These are phyloP conservation scores for Kwoniella sp. DNA, from an alignment of 768 basidiomycete species.

Conservation along the genomic window DNA sequence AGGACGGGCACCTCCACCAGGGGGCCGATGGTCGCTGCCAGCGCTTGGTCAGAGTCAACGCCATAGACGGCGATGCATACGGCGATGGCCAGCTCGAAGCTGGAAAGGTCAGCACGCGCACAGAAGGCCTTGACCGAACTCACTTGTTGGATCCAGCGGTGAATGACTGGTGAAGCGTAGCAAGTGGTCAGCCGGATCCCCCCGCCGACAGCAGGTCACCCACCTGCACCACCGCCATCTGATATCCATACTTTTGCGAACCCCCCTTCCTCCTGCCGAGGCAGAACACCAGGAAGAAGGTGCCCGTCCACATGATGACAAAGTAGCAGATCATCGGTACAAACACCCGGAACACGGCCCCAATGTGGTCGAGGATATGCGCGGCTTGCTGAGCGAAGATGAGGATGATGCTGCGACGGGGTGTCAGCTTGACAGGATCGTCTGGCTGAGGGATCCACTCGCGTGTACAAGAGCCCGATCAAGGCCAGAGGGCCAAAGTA, in stretches of 20 bases:
- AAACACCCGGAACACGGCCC: slow-evolving; percentile 72
- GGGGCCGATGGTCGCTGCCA: slow-evolving; percentile 63
- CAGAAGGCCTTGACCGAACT: slow-evolving; percentile 28
- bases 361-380: slow-evolving; percentile 67
- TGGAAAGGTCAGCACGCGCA: slow-evolving; percentile 8
- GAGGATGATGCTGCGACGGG: slow-evolving; percentile 40
- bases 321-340: slow-evolving; percentile 77
- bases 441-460: neutral
- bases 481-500: slow-evolving; percentile 66
- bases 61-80: slow-evolving; percentile 75
- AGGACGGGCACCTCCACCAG: slow-evolving; percentile 64
- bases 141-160: slow-evolving; percentile 77
- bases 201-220: too few species aligned
- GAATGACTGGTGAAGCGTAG: too few species aligned
- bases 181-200: too few species aligned
- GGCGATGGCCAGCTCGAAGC: slow-evolving; percentile 74
- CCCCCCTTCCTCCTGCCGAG: slow-evolving; percentile 51
- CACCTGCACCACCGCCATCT: slow-evolving; percentile 71
- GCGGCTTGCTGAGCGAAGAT: slow-evolving; percentile 53
- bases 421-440: neutral
- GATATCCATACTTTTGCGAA: slow-evolving; percentile 55
- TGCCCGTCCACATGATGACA: slow-evolving; percentile 65
- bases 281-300: slow-evolving; percentile 60
- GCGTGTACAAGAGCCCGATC: slow-evolving; percentile 72
- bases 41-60: slow-evolving; percentile 68